A percentile compares a stretch with the other conserved stretches of the same genome.
phyloP scores from a whole-genome alignment of 1,284 basidiomycete species.

The Moesziomyces antarcticus region DNA sequence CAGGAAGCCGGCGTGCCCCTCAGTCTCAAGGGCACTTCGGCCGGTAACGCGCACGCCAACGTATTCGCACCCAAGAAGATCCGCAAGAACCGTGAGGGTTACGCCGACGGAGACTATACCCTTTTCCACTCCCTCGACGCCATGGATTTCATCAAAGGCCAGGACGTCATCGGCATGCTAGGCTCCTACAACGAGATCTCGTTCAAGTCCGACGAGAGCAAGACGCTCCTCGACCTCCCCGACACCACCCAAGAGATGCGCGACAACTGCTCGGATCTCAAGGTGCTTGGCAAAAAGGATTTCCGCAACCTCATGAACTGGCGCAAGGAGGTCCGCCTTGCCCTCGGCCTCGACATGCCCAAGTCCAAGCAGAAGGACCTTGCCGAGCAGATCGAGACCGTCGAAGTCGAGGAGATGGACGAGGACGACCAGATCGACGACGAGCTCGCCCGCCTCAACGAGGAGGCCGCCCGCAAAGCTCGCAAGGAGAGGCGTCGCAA shows the following conservation, averaged over 20 bases:
- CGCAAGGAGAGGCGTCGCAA: slow-evolving; percentile 82
- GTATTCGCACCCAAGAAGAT: slow-evolving; percentile 99
- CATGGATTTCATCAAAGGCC: slow-evolving; percentile 77
- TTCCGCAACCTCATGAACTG: slow-evolving; percentile 94
- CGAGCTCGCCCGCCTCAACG: slow-evolving; percentile 84
- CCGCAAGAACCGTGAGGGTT: slow-evolving; percentile 90
- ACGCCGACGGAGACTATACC: slow-evolving; percentile 93
- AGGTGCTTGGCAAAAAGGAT: slow-evolving; percentile 96
- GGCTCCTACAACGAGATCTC: slow-evolving; percentile 86
- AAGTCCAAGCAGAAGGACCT: slow-evolving; percentile 42
- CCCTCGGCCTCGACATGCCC: slow-evolving; percentile 69
- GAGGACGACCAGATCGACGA: slow-evolving; percentile 73
- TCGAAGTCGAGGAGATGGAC: slow-evolving; percentile 74
- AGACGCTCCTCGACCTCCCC: slow-evolving; percentile 76
- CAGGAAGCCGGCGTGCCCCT: slow-evolving; percentile 40
- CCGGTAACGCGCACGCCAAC: slow-evolving; percentile 71
- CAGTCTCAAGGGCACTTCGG: slow-evolving; percentile 56
- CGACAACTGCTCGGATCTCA: slow-evolving; percentile 88
- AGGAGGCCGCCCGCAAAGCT: slow-evolving; percentile 81
- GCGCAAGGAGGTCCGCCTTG: slow-evolving; percentile 77
- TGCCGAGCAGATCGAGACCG: slow-evolving; percentile 68
- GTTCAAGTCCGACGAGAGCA: slow-evolving; percentile 76
- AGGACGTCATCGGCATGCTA: slow-evolving; percentile 76
- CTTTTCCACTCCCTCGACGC: slow-evolving; percentile 83
- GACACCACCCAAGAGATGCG: slow-evolving; percentile 78